phyloP scores from a whole-genome alignment of 805 yeast species.

The Sugiyamaella marilandica region DNA sequence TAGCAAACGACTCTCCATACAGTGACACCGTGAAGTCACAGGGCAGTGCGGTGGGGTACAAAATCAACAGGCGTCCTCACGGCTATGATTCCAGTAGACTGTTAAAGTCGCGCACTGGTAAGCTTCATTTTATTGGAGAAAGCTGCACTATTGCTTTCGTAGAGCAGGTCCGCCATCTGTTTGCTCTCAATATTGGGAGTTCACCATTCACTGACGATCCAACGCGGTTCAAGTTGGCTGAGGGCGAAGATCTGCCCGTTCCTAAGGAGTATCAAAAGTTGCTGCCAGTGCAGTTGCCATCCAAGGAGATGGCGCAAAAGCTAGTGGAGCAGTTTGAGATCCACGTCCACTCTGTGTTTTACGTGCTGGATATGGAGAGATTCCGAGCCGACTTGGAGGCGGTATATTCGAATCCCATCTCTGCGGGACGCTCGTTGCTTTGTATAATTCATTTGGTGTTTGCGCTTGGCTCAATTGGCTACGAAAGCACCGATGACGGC shows the following conservation, averaged over 20 bases:
- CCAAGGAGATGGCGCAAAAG: constrained; percentile 27
- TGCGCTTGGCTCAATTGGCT: constrained; percentile 8
- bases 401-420: constrained; percentile 32
- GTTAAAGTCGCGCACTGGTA: constrained; percentile 36
- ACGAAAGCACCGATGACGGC: background rate
- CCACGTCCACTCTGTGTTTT: constrained; percentile 37
- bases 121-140: constrained; percentile 40
- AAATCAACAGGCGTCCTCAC: background rate
- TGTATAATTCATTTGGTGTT: constrained; percentile 36
- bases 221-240: constrained; percentile 34
- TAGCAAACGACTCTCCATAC: background rate
- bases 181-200: constrained; percentile 28
- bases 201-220: constrained; percentile 38
- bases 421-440: constrained; percentile 24
- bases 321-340: constrained; percentile 31
- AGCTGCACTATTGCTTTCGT: constrained; percentile 39
- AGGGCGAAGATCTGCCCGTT: constrained; percentile 29
- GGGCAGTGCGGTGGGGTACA: background rate
- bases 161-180: constrained; percentile 37
- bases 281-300: constrained; percentile 28
- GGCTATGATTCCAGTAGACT: constrained; percentile 26
- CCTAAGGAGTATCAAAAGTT: constrained; percentile 6
- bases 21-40: background rate
- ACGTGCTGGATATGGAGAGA: constrained; percentile 34
- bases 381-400: constrained; percentile 27